Evolutionary conservation across 768 basidiomycete species (phyloP).

Genomic region (Boletus rubropictus): DNA sequence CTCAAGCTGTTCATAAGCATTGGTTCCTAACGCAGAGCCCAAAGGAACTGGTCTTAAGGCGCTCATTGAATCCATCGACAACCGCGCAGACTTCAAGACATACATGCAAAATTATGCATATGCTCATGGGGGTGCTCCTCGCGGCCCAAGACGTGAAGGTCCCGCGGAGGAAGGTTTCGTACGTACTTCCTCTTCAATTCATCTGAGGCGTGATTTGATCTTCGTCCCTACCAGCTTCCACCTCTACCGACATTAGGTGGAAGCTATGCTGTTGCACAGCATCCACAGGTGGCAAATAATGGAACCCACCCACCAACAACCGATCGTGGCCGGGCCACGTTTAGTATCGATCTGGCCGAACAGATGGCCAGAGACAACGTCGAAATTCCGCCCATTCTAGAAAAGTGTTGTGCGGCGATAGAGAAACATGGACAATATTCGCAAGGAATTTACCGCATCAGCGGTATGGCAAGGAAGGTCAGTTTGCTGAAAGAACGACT

Average conservation of each 20-base stretch:
- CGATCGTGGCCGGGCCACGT: conserved; percentile 75
- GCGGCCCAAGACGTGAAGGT: conserved; percentile 84
- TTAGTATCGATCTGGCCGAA: conserved; percentile 87
- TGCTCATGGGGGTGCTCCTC: conserved; percentile 60
- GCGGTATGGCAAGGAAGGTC: conserved; percentile 86
- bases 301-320: conserved; percentile 31
- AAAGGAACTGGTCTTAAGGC: conserved; percentile 73
- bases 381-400: conserved; percentile 82
- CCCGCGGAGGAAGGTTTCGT: conserved; percentile 93
- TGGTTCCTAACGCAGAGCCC: neutral
- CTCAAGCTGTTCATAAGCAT: neutral
- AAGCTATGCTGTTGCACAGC: conserved; percentile 24
- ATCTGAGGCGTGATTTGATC: conserved; percentile 2
- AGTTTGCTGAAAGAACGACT: conserved; percentile 73
- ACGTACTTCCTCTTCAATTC: conserved; percentile 32
- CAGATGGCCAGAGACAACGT: conserved; percentile 89
- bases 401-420: conserved; percentile 87
- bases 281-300: conserved; percentile 22
- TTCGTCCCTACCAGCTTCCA: conserved; percentile 44
- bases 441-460: conserved; percentile 91
- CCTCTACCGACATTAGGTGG: conserved; percentile 46
- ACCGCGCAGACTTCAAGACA: conserved; percentile 87
- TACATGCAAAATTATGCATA: conserved; percentile 98
- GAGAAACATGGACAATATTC: conserved; percentile 80
- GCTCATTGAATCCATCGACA: conserved; percentile 88